A percentile compares a stretch with the other conserved stretches of the same genome.
Evolutionary conservation across 768 basidiomycete species (phyloP).

Genomic region (Suillus americanus): DNA sequence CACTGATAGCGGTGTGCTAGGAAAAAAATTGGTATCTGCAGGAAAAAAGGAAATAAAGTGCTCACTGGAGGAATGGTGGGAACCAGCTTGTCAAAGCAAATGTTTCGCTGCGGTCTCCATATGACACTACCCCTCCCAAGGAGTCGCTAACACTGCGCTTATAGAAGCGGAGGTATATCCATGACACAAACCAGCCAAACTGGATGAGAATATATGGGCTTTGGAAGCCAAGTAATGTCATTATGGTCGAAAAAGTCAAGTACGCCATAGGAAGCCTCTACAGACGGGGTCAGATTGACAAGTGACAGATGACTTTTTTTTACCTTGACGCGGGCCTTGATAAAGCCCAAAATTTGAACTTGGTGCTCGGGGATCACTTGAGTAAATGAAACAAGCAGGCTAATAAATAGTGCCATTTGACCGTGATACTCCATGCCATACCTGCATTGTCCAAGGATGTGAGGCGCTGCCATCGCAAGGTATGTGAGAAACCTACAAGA

Average conservation of each 20-base stretch:
- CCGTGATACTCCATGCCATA: constrained; percentile 91
- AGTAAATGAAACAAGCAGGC: constrained; percentile 92
- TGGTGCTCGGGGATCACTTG: constrained; percentile 98
- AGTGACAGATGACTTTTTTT: background rate
- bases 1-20: constrained; percentile 68
- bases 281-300: constrained; percentile 8
- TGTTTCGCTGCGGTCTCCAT: constrained; percentile 95
- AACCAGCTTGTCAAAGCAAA: constrained; percentile 96
- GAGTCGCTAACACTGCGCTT: constrained; percentile 78
- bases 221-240: constrained; percentile 82
- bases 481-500: constrained; percentile 58
- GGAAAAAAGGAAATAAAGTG: constrained; percentile 15
- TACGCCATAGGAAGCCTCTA: constrained; percentile 95
- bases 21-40: constrained; percentile 3
- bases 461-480: constrained; percentile 13
- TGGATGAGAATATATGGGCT: constrained; percentile 93
- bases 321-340: constrained; percentile 91
- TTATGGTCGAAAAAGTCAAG: constrained; percentile 83
- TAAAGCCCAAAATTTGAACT: constrained; percentile 84
- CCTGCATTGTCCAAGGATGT: constrained; percentile 39
- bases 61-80: constrained; percentile 92
- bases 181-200: constrained; percentile 98
- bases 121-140: constrained; percentile 60
- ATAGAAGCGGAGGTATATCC: constrained; percentile 96
- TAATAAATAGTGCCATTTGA: constrained; percentile 87